Conservation (phyloP, 257 asterid genomes). For the Rubia yunnanensis region DNA sequence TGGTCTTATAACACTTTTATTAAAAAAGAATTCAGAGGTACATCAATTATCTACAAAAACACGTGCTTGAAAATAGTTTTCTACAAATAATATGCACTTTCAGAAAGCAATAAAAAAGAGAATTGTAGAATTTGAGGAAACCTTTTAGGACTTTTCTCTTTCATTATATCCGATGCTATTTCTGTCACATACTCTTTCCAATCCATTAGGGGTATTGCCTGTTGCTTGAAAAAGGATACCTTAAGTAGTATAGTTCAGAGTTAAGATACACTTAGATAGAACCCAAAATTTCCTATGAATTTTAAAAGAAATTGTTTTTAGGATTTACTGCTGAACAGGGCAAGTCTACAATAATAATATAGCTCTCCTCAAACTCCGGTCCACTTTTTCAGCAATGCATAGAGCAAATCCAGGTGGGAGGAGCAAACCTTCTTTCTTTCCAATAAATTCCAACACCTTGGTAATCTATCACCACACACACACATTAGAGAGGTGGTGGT, state of each 20-base stretch:
- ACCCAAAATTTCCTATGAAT: background rate
- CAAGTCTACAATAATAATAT: conserved; percentile 83
- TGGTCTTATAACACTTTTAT: too few relatives aligned
- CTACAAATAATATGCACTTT: background rate
- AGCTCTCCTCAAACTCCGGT: conserved; percentile 88
- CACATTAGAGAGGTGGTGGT: background rate
- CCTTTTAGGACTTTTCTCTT: conserved; percentile 98
- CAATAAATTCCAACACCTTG: conserved; percentile 74
- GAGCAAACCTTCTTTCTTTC: conserved; percentile 84
- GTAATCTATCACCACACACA: conserved; percentile 41
- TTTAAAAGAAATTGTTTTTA: conserved; percentile 9
- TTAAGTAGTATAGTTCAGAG: conserved; percentile 18
- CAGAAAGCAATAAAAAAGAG: background rate
- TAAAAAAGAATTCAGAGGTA: too few relatives aligned
- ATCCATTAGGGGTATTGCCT: conserved; percentile 80
- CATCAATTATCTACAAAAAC: background rate
- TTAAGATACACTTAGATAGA: conserved; percentile 3
- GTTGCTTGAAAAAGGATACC: conserved; percentile 84
- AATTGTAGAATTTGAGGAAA: conserved; percentile 19
- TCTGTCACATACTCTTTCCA: conserved; percentile 95
- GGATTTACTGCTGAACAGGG: conserved; percentile 85
- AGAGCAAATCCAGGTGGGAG: conserved; percentile 72
- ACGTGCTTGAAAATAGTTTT: background rate
- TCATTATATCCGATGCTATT: conserved; percentile 81
- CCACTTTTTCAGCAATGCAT: conserved; percentile 74